Conservation (phyloP, 495 filamentous ascomycete species). For the Xylaria telfairii region DNA sequence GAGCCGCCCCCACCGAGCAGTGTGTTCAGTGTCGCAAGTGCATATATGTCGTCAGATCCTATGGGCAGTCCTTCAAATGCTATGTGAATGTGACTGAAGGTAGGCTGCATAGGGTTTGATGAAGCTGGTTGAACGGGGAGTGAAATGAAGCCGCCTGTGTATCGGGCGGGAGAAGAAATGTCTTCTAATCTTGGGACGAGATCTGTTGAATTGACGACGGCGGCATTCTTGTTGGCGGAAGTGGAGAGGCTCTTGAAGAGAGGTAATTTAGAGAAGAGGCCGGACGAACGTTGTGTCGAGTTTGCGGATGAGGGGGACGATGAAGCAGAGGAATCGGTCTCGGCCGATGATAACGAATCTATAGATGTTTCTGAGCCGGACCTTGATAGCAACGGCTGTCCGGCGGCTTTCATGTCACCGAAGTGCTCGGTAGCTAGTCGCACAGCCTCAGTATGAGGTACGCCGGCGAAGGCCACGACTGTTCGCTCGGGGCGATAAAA, state of each 20-base stretch:
- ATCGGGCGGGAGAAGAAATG: constrained; percentile 73
- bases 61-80: constrained; percentile 96
- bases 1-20: constrained; percentile 95
- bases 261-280: constrained; percentile 83
- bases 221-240: constrained; percentile 65
- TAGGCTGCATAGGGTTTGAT: constrained; percentile 76
- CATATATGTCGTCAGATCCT: constrained; percentile 89
- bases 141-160: constrained; percentile 90
- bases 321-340: constrained; percentile 44
- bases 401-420: constrained; percentile 76
- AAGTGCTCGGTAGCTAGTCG: constrained; percentile 83
- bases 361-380: constrained; percentile 59
- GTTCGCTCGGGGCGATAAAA: constrained; percentile 91
- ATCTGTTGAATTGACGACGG: constrained; percentile 52
- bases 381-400: constrained; percentile 62
- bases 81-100: constrained; percentile 88
- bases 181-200: constrained; percentile 58
- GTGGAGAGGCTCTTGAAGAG: constrained; percentile 90
- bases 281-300: constrained; percentile 55
- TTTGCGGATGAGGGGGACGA: constrained; percentile 48
- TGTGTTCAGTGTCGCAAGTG: constrained; percentile 93
- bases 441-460: constrained; percentile 82
- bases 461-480: constrained; percentile 93
- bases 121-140: constrained; percentile 81
- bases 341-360: constrained; percentile 49